These are phyloP conservation scores for Tanacetum coccineum DNA, from an alignment of 129 eudicot species.

Conservation along the genomic window DNA sequence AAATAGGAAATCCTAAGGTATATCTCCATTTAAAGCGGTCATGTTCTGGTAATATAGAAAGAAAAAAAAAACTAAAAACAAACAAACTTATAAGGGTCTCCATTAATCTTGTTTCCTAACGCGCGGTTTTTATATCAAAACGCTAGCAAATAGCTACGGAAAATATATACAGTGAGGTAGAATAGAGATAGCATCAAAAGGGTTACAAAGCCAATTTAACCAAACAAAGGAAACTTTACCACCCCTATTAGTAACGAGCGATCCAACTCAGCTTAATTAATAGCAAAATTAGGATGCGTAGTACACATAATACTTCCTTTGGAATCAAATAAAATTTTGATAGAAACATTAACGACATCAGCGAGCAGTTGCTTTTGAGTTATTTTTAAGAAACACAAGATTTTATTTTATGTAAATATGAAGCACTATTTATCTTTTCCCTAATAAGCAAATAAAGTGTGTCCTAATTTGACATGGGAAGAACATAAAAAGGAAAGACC, in stretches of 20 bases:
- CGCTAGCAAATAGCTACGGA: no score
- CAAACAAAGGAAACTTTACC: no score
- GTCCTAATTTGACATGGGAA: conserved; percentile 21
- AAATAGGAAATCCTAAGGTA: conserved; percentile 14
- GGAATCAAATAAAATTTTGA: neutral
- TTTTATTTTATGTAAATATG: conserved; percentile 15
- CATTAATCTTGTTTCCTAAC: no score
- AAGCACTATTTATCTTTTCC: conserved; percentile 11
- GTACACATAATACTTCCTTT: neutral
- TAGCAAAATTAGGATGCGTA: no score
- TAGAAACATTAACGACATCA: neutral
- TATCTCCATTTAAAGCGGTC: neutral
- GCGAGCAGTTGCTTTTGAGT: conserved; percentile 8
- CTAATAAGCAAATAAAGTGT: conserved; percentile 19
- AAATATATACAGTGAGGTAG: no score
- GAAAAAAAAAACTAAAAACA: neutral
- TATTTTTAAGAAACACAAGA: conserved; percentile 17
- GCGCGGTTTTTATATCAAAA: no score
- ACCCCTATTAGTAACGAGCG: no score
- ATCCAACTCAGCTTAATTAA: no score
- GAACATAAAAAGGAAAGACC: conserved; percentile 12
- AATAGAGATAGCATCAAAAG: no score
- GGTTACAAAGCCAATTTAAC: no score
- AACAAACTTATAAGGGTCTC: neutral
- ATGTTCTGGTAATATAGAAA: neutral